Evolutionary conservation across 805 yeast genomes (phyloP), one percentile per base, ranked within the genome.

Genomic region (Osmozyma mogii): DNA sequence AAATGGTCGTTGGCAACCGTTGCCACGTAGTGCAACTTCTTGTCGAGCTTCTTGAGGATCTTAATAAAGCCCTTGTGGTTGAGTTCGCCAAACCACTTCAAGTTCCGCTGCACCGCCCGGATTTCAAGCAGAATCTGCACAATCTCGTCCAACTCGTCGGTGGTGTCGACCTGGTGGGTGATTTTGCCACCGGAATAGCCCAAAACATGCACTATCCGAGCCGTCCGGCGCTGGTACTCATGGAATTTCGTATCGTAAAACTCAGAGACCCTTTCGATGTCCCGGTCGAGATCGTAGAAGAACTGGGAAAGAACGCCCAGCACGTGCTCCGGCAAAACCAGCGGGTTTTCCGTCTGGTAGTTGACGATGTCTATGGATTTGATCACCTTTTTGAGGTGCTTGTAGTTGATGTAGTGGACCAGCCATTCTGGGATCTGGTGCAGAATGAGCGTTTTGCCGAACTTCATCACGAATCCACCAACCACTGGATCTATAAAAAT

Each of bases 391-490:
- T 89, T 89, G 43, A 89, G 65, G 28, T 70, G 74, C 53, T 87
- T 89, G 58, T 89, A 89, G 58, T 84, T 82, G 67, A 89, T 72
- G 49, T 89, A 89, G 45, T 70, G 70, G 34, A 73, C 71, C 28
- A 75, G 67, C 97, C 97, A 89, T 56, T 87, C 95, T 3, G 96
- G 96, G 34, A 88, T 85, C 63, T 87, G 95, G 56, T 89, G 94
- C 27, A 82, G 66, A 18, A 75, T 59, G 41, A 84, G 55, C 3
- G 84, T 80, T 54, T 83, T 84, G 16, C 89, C 94, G 52, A 83
- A 84, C 65, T 81, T 81, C 89, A 81, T 81, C 12, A 5, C 25
- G 9, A n/a, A 8, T 4, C n/a, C n/a, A n/a, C n/a, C n/a, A n/a
- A n/a, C n/a, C n/a, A n/a, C n/a, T n/a, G n/a, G n/a, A n/a, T n/a